Evolutionary conservation across 768 basidiomycete species (phyloP).

Genomic region (Grammothele lineata): DNA sequence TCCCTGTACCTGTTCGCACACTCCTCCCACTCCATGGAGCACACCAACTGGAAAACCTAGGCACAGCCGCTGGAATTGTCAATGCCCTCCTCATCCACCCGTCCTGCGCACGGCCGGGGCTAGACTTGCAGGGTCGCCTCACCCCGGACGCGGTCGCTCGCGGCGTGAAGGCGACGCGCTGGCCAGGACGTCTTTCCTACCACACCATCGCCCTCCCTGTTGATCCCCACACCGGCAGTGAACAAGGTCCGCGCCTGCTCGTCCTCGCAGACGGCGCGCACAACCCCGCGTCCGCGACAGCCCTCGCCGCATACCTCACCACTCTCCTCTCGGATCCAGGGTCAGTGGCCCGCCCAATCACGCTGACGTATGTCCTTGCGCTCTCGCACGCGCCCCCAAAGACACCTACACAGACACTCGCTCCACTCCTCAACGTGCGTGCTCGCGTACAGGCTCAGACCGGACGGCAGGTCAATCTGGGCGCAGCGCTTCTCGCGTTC

Average conservation of each 20-base stretch:
- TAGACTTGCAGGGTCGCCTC: slow-evolving; percentile 36
- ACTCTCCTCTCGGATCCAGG: slow-evolving; percentile 30
- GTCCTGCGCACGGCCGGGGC: slow-evolving; percentile 45
- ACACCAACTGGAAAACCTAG: slow-evolving; percentile 89
- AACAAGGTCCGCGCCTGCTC: slow-evolving; percentile 18
- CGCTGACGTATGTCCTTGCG: slow-evolving; percentile 68
- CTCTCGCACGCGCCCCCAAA: slow-evolving; percentile 89
- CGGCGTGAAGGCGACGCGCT: slow-evolving; percentile 60
- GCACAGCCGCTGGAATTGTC: slow-evolving; percentile 71
- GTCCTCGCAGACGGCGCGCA: slow-evolving; percentile 93
- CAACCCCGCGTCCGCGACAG: slow-evolving; percentile 72
- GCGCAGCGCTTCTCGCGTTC: slow-evolving; percentile 54
- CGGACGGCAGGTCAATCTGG: slow-evolving; percentile 19
- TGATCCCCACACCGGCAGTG: slow-evolving; percentile 1
- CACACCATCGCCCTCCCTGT: slow-evolving; percentile 33
- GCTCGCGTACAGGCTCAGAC: slow-evolving; percentile 9
- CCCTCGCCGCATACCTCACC: slow-evolving; percentile 63
- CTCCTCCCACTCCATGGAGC: slow-evolving; percentile 67
- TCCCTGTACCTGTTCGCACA: slow-evolving; percentile 41
- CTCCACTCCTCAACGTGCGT: slow-evolving; percentile 52
- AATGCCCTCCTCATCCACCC: slow-evolving; percentile 48
- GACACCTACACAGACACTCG: slow-evolving; percentile 65
- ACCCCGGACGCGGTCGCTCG: slow-evolving; percentile 42
- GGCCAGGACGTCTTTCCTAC: slow-evolving; percentile 86
- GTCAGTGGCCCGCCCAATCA: slow-evolving; percentile 25